Conservation (phyloP, 106 monocot genomes). For the Dendrobium catenatum region DNA sequence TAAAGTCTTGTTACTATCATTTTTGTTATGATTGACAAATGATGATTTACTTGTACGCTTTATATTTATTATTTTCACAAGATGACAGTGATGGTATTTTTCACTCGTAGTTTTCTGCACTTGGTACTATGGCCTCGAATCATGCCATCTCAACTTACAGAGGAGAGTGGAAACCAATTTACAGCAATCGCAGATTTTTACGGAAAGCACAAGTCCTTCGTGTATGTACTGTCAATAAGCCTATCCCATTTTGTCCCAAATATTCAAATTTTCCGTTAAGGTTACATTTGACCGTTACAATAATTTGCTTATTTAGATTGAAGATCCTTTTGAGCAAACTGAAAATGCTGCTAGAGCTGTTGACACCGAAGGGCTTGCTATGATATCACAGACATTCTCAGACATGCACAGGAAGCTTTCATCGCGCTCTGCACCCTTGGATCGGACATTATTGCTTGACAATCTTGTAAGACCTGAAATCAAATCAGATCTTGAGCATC, state of each 20-base stretch:
- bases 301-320: slow-evolving; percentile 29
- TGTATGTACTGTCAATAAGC: slow-evolving; percentile 22
- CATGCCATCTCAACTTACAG: slow-evolving; percentile 41
- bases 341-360: slow-evolving; percentile 65
- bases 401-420: slow-evolving; percentile 15
- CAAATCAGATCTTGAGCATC: slow-evolving; percentile 4
- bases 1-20: not conserved
- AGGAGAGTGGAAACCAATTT: slow-evolving; percentile 31
- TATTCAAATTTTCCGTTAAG: not conserved
- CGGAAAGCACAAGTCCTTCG: slow-evolving; percentile 22
- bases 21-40: not conserved
- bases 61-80: not conserved
- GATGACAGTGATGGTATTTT: not conserved
- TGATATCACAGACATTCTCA: slow-evolving; percentile 27
- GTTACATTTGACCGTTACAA: not conserved
- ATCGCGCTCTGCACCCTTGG: slow-evolving; percentile 1
- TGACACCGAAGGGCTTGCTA: slow-evolving; percentile 2
- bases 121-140: slow-evolving; percentile 19
- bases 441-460: slow-evolving; percentile 27
- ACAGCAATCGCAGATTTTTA: slow-evolving; percentile 23
- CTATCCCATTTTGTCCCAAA: not conserved
- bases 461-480: slow-evolving; percentile 22
- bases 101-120: slow-evolving; percentile 28
- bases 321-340: slow-evolving; percentile 62
- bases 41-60: not conserved